These are phyloP conservation scores for Forsythia suspensa DNA, from an alignment of 257 asterid genomes.

Conservation along the genomic window DNA sequence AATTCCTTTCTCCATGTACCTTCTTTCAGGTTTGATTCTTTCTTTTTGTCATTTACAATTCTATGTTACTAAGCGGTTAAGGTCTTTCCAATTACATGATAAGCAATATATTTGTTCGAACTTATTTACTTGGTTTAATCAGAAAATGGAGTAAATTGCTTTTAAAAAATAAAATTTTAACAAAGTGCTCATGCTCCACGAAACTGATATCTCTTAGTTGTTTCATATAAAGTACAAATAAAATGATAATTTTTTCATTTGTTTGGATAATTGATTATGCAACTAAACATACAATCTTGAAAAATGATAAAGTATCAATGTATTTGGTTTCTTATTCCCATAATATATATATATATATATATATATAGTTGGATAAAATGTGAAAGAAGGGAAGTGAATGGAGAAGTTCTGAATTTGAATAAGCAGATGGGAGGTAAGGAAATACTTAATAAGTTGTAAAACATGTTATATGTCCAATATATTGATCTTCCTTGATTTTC, in stretches of 20 bases:
- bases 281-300: not conserved
- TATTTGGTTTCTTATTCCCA: slow-evolving; percentile 8
- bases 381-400: too few species aligned
- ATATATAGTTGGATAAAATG: slow-evolving; percentile 49
- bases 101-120: not conserved
- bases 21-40: slow-evolving; percentile 63
- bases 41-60: slow-evolving; percentile 6
- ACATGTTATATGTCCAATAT: too few species aligned
- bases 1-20: slow-evolving; percentile 82
- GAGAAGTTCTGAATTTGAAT: too few species aligned
- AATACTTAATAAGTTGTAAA: too few species aligned
- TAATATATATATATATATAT: slow-evolving; percentile 13
- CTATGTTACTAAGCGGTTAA: not conserved
- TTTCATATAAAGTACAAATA: not conserved
- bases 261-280: not conserved
- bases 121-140: slow-evolving; percentile 4
- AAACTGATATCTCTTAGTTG: slow-evolving; percentile 5
- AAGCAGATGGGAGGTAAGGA: too few species aligned
- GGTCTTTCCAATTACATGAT: slow-evolving; percentile 6
- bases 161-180: not conserved
- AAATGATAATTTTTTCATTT: not conserved
- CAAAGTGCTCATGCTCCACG: not conserved
- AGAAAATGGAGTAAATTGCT: slow-evolving; percentile 14
- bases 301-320: not conserved
- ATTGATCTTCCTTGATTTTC: too few species aligned